These are phyloP conservation scores for Rhynchospora pubera DNA, from an alignment of 176 grass and related monocot genomes.

Conservation along the genomic window DNA sequence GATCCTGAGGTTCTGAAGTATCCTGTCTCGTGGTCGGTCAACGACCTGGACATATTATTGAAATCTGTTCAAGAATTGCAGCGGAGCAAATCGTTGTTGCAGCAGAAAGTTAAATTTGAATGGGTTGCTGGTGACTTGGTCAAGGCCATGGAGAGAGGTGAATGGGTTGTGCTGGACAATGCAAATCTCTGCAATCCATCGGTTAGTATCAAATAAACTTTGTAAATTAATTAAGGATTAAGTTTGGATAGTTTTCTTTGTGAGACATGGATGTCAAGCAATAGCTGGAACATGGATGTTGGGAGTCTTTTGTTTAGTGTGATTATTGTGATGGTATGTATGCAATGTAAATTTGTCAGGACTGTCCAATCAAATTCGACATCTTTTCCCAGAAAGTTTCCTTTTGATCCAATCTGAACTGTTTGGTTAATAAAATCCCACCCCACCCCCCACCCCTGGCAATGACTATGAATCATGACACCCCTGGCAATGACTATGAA, in stretches of 20 bases:
- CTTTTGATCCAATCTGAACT: background rate
- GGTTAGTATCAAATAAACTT: conserved; percentile 35
- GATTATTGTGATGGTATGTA: background rate
- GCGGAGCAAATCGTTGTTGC: conserved; percentile 33
- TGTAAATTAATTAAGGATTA: background rate
- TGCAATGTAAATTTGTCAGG: background rate
- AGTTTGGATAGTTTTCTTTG: background rate
- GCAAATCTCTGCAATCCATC: conserved; percentile 97
- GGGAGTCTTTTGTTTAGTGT: background rate
- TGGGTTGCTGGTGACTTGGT: conserved; percentile 83
- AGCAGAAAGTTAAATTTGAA: conserved; percentile 71
- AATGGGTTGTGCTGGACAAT: conserved; percentile 94
- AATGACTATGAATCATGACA: too few species aligned
- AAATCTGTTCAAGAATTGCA: conserved; percentile 50
- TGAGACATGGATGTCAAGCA: background rate
- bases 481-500: too few species aligned
- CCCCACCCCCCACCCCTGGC: too few species aligned
- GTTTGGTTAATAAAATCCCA: background rate
- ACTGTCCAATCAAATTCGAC: too few species aligned
- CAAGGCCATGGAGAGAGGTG: conserved; percentile 66
- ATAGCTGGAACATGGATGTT: background rate
- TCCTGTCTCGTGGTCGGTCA: conserved; percentile 44
- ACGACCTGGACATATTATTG: conserved; percentile 47
- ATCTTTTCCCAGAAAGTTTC: background rate
- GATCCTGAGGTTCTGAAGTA: conserved; percentile 49